Conservation (phyloP, 495 filamentous ascomycete species). For the Xylaria intraflava region DNA sequence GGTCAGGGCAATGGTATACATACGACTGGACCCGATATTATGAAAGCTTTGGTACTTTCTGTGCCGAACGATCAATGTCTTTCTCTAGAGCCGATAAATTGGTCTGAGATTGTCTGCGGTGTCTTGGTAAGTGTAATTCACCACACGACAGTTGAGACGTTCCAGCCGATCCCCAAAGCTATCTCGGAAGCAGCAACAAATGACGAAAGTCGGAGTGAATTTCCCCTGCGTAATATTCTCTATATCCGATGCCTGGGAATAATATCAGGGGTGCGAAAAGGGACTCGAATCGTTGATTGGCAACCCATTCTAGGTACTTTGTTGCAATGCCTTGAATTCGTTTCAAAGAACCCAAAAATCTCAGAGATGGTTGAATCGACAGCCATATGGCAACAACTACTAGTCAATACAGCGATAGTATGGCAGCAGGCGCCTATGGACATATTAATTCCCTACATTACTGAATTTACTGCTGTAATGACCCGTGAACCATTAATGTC, state of each 20-base stretch:
- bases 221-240: slow-evolving; percentile 39
- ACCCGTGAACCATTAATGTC: slow-evolving; percentile 53
- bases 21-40: slow-evolving; percentile 67
- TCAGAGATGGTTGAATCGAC: slow-evolving; percentile 37
- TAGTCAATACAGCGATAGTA: slow-evolving; percentile 60
- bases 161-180: slow-evolving; percentile 53
- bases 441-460: slow-evolving; percentile 61
- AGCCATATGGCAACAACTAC: slow-evolving; percentile 46
- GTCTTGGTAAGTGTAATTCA: slow-evolving; percentile 75
- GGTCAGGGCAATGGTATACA: slow-evolving; percentile 72
- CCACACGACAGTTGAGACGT: slow-evolving; percentile 65
- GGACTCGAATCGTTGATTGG: slow-evolving; percentile 69
- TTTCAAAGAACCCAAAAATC: slow-evolving; percentile 27
- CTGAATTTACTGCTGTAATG: slow-evolving; percentile 55
- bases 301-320: slow-evolving; percentile 51
- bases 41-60: slow-evolving; percentile 52
- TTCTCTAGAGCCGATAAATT: slow-evolving; percentile 35
- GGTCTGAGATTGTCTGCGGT: slow-evolving; percentile 63
- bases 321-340: slow-evolving; percentile 45
- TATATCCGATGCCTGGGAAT: slow-evolving; percentile 60
- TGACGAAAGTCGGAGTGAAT: slow-evolving; percentile 25
- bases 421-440: slow-evolving; percentile 77
- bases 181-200: slow-evolving; percentile 46
- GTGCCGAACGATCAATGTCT: slow-evolving; percentile 45
- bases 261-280: slow-evolving; percentile 68